These are phyloP conservation scores for Bacterosira constricta DNA, from an alignment of 108 stramenopile species.

Conservation along the genomic window DNA sequence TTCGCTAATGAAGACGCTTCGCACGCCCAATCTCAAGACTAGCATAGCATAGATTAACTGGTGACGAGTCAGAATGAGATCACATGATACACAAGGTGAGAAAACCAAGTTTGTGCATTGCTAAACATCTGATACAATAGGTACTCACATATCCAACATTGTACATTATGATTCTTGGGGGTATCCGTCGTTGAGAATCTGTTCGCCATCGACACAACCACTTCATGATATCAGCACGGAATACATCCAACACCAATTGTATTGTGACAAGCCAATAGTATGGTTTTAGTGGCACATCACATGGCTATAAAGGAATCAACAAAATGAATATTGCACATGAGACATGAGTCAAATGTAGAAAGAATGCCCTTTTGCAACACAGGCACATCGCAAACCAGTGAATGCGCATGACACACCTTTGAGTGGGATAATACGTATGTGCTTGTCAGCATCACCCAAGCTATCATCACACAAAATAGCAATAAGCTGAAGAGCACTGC, in stretches of 20 bases:
- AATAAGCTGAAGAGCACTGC: slow-evolving; percentile 64
- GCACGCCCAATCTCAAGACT: slow-evolving; percentile 61
- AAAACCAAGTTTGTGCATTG: background rate
- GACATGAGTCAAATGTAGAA: background rate
- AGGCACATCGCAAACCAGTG: too few relatives aligned
- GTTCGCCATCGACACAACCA: slow-evolving; percentile 63
- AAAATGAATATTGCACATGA: background rate
- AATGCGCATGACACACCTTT: too few relatives aligned
- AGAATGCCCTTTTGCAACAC: background rate
- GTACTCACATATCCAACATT: slow-evolving; percentile 58
- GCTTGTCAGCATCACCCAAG: slow-evolving; percentile 70
- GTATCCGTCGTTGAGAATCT: slow-evolving; percentile 43
- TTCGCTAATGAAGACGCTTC: slow-evolving; percentile 45
- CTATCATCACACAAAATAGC: slow-evolving; percentile 61
- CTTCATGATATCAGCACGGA: slow-evolving; percentile 75
- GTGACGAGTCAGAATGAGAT: background rate
- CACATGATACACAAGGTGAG: background rate
- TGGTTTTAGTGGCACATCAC: slow-evolving; percentile 70
- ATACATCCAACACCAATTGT: slow-evolving; percentile 71
- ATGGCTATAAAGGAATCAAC: slow-evolving; percentile 14
- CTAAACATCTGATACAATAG: background rate
- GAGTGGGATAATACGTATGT: slow-evolving; percentile 68
- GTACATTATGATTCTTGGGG: slow-evolving; percentile 56
- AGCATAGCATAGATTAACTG: slow-evolving; percentile 61
- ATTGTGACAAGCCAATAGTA: slow-evolving; percentile 77